phyloP scores from a whole-genome alignment of 2,329 filamentous ascomycete genomes.

The Cyclaneusma minus region DNA sequence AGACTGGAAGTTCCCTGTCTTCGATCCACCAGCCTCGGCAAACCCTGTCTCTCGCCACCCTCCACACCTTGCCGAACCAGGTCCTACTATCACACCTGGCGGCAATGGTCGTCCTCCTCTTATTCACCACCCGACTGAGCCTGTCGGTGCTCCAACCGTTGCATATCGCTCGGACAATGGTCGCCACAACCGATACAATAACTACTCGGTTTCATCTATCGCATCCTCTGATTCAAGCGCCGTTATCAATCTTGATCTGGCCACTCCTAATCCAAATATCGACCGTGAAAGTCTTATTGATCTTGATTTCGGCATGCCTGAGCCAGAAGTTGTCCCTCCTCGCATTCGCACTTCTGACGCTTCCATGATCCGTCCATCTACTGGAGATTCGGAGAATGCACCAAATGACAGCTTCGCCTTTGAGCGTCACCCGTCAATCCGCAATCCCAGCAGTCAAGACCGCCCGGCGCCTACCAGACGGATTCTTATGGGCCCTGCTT shows the following conservation, averaged over 20 bases:
- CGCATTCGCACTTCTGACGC: slow-evolving; percentile 13
- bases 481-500: too few species aligned
- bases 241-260: slow-evolving; percentile 5
- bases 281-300: slow-evolving; percentile 27
- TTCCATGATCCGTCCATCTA: slow-evolving; percentile 41
- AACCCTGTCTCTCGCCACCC: slow-evolving; percentile 35
- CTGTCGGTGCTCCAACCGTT: slow-evolving; percentile 18
- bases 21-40: slow-evolving; percentile 34
- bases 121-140: slow-evolving; percentile 35
- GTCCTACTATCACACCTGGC: slow-evolving; percentile 13
- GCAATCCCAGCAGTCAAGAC: too few species aligned
- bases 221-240: too few species aligned
- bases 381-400: slow-evolving; percentile 41
- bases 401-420: slow-evolving; percentile 44
- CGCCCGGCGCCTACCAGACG: too few species aligned
- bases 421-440: slow-evolving; percentile 43
- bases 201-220: neutral
- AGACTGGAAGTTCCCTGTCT: slow-evolving; percentile 43
- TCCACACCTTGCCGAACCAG: slow-evolving; percentile 20
- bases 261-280: slow-evolving; percentile 11
- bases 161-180: too few species aligned
- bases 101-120: slow-evolving; percentile 26
- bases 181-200: too few species aligned
- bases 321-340: slow-evolving; percentile 21
- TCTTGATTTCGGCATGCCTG: slow-evolving; percentile 35